These are phyloP conservation scores for Tubosaeta sp. DNA, from an alignment of 768 basidiomycete genomes.

Conservation along the genomic window DNA sequence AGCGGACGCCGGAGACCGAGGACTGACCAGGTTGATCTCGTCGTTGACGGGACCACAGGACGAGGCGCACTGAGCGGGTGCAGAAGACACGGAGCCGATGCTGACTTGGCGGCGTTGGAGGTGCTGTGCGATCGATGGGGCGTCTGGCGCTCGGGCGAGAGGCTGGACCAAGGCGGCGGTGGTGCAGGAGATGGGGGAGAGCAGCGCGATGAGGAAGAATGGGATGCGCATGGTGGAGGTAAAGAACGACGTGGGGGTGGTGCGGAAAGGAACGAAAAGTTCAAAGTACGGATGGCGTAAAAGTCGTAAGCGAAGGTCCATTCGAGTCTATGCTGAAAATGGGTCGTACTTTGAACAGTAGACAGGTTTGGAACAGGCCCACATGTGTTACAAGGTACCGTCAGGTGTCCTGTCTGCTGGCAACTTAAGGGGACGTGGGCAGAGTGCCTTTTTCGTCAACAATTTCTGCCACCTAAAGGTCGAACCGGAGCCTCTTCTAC, in stretches of 20 bases:
- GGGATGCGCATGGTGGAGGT: conserved; percentile 14
- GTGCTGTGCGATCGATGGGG: neutral
- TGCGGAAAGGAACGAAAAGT: neutral
- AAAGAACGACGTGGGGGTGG: conserved; percentile 3
- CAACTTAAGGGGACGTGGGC: too few relatives aligned
- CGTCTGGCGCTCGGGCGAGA: neutral
- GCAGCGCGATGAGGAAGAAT: neutral
- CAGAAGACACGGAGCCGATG: conserved; percentile 4
- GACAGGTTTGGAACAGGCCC: neutral
- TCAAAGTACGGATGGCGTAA: neutral
- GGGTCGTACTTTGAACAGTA: too few relatives aligned
- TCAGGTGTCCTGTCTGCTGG: too few relatives aligned
- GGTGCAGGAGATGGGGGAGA: conserved; percentile 3
- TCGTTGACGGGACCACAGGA: conserved; percentile 20
- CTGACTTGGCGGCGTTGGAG: conserved; percentile 15
- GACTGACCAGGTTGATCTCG: conserved; percentile 23
- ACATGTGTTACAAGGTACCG: too few relatives aligned
- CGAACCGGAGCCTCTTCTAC: too few relatives aligned
- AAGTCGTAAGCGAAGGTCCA: neutral
- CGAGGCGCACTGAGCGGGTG: conserved; percentile 24
- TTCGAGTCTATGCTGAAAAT: neutral
- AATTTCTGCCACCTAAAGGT: too few relatives aligned
- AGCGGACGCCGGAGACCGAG: neutral
- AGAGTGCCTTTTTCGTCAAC: too few relatives aligned
- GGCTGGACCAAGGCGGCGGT: conserved; percentile 1